Conservation (phyloP, 2,329 filamentous ascomycete species). For the Harringtonia aguacate region DNA sequence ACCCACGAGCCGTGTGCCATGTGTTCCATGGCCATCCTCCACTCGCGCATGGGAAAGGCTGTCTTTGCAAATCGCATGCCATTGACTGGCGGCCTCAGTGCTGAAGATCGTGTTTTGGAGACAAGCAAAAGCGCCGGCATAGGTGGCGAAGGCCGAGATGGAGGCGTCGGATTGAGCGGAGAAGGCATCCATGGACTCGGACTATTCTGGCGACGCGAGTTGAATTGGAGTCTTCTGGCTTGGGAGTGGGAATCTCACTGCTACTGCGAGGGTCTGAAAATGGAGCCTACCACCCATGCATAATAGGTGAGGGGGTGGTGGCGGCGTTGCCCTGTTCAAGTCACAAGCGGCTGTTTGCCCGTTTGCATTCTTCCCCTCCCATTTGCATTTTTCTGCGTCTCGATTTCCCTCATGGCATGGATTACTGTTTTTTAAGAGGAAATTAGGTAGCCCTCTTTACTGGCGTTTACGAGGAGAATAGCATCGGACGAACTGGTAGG, state of each 20-base stretch:
- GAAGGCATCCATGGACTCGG: constrained; percentile 44
- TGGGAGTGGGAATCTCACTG: constrained; percentile 60
- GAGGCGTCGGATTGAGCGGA: neutral
- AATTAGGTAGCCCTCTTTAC: constrained; percentile 41
- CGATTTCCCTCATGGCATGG: constrained; percentile 18
- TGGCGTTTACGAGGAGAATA: constrained; percentile 8
- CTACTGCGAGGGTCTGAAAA: constrained; percentile 18
- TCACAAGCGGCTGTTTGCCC: too few species aligned
- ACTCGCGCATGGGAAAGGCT: constrained; percentile 82
- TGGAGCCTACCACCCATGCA: constrained; percentile 11
- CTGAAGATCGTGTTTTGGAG: constrained; percentile 49
- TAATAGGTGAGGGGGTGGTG: neutral
- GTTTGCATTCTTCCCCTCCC: constrained; percentile 16
- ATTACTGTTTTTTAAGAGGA: constrained; percentile 22
- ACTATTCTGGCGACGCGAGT: constrained; percentile 61
- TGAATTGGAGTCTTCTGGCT: constrained; percentile 77
- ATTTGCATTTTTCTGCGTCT: constrained; percentile 6
- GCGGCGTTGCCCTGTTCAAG: neutral
- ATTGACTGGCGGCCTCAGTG: constrained; percentile 70
- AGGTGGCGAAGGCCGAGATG: neutral
- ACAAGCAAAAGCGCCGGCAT: neutral
- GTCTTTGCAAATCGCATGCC: constrained; percentile 74
- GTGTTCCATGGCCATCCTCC: constrained; percentile 93
- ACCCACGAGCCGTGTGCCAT: constrained; percentile 95
- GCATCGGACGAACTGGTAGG: neutral